phyloP scores from a whole-genome alignment of 495 filamentous ascomycete genomes.

The Daldinia loculata region DNA sequence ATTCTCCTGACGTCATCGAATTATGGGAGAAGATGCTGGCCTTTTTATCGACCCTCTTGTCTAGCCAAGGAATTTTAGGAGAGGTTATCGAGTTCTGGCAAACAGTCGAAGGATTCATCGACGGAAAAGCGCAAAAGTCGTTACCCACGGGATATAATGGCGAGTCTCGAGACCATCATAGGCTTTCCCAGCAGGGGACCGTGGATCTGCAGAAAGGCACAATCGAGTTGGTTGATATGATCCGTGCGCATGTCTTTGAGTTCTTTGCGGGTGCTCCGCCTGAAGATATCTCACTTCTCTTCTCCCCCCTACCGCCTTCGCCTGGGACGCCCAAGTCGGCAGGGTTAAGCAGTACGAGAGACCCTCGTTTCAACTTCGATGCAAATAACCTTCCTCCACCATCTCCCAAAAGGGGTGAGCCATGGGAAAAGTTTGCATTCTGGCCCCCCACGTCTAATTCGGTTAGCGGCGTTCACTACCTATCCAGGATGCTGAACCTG shows the following conservation, averaged over 20 bases:
- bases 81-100: constrained; percentile 96
- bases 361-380: constrained; percentile 81
- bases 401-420: constrained; percentile 75
- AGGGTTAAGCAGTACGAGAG: constrained; percentile 55
- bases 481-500: constrained; percentile 78
- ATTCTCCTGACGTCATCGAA: constrained; percentile 79
- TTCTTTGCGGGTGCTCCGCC: constrained; percentile 91
- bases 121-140: constrained; percentile 80
- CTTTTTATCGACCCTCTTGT: constrained; percentile 76
- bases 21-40: constrained; percentile 86
- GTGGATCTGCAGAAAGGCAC: constrained; percentile 78
- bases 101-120: constrained; percentile 87
- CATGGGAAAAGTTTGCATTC: constrained; percentile 95
- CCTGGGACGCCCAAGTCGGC: constrained; percentile 70
- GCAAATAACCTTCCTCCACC: constrained; percentile 78
- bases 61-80: constrained; percentile 79
- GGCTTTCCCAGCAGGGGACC: constrained; percentile 75
- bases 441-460: constrained; percentile 95
- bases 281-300: constrained; percentile 86
- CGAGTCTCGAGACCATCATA: constrained; percentile 82
- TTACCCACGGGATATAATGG: constrained; percentile 87
- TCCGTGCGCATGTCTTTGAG: constrained; percentile 77
- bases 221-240: constrained; percentile 79
- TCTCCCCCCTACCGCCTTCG: constrained; percentile 77
- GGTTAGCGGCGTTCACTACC: constrained; percentile 84